Evolutionary conservation across 352 stramenopile genomes (phyloP), one percentile per base, ranked within the genome.

Genomic region (Pythium brassicae): DNA sequence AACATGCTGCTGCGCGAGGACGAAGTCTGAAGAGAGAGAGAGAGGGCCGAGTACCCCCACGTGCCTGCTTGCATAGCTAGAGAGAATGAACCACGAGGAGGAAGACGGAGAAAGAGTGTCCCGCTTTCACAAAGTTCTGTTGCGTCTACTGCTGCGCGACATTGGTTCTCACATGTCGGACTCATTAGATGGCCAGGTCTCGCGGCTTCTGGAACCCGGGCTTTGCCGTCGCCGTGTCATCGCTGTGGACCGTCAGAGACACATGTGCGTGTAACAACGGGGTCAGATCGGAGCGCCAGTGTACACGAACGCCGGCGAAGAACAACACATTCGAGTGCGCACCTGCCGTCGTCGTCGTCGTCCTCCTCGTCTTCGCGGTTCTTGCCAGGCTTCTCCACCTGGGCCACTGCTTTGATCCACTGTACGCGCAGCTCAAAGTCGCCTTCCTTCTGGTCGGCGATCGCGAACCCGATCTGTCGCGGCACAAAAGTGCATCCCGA

Each of bases 1-100:
- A 99, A 99, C 78, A 98, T 99, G 95, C 86, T 98, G 43, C 62
- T 96, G 59, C 83, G 86, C 49, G 87, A 96, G 62, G 87, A 96
- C 59, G 87, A 96, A 65, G 83, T 96, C n/a, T 96, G 69, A 20
- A 2, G 32, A 37, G 32, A 37, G 32, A 37, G 32, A 37, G 32
- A 37, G 32, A 35, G 9, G 9, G 29, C n/a, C n/a, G 29, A 9
- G 32, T 37, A 11, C 8, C 32, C 29, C 12, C 22, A n/a, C 14
- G 19, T n/a, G 8, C 4, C 15, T 23, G n/a, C 29, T 32, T 42
- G 25, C n/a, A 44, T 32, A 10, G 44, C 27, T 17, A 43, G 23
- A 37, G 9, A 55, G 25, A 27, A 23, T 37, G 32, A 8, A 37
- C 14, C 32, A 40, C 15, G 25, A 60, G 44, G 8, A 78, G 69